Base-by-base conservation (phyloP, 257 asterid species). In the Solanum chiquidenum region DNA sequence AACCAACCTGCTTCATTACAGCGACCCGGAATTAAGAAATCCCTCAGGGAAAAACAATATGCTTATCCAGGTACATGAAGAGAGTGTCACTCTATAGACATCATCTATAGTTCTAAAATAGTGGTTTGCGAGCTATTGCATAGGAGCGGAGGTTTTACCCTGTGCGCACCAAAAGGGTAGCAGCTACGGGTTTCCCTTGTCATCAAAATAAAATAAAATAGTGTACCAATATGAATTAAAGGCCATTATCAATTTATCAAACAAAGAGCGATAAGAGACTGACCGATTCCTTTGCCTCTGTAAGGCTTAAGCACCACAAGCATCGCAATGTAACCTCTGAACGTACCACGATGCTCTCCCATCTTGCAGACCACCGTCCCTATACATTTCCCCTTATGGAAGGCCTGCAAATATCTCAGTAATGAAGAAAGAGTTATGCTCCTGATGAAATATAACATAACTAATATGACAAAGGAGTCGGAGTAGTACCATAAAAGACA, bases 291-390 rank as follows among this genome's bases (percentile, higher is more conserved):
- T 90, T 92, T 91, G 88, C 98, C 98, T 87, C 99, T 89, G 90
- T 94, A 94, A 73, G 98, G 91, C 64, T 91, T 95, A 90, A 95
- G 95, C 72, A 96, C 99, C 12, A 96, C 98, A 11, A 96, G 98
- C 99, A 96, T 96, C 35, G 98, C 99, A 77, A 96, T 95, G 92
- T 96, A 96, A 71, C 99, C 99, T 88, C 98, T 92, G 88, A 92
- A 93, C 85, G 95, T 93, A 89, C 94, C 94, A 71, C 98, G 95
- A 86, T 96, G 98, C 74, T 96, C 98, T 73, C 98, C 99, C 99
- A 95, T 95, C 92, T 96, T 95, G 94, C 98, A 96, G 5, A 95
- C 99, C 86, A 95, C 96, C 37, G 98, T 95, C 55, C 99, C 99
- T 85, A 97, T 95, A 86, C 99, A 97, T 93, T 94, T 89, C 42